Evolutionary conservation across 176 grass and related monocot genomes (phyloP).

Genomic region (Chloris gayana): DNA sequence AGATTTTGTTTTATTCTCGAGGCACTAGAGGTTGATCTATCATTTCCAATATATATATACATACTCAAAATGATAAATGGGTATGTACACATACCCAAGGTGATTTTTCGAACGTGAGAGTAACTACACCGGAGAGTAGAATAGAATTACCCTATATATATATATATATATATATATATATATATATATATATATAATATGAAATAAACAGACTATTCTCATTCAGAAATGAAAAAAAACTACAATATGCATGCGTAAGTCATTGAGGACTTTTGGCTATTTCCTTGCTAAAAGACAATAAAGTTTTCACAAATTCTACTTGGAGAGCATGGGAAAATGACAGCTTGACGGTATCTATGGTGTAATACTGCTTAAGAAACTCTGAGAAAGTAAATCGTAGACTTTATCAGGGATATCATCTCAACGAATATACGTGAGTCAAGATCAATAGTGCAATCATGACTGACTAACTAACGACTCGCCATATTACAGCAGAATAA

Average conservation of each 20-base stretch:
- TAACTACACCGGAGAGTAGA: too few relatives aligned
- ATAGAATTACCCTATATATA: too few relatives aligned
- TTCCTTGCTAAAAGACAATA: neutral
- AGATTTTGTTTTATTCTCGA: neutral
- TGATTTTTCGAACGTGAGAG: too few relatives aligned
- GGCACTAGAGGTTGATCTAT: constrained; percentile 13
- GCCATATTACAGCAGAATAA: constrained; percentile 5
- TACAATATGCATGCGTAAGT: neutral
- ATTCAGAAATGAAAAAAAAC: neutral
- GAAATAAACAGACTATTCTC: neutral
- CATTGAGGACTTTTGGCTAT: neutral
- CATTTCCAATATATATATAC: neutral
- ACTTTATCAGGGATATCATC: constrained; percentile 9
- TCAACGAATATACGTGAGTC: constrained; percentile 24
- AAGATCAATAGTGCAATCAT: constrained; percentile 10
- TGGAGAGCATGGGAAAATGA: constrained; percentile 33
- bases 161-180: neutral
- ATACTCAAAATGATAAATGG: too few relatives aligned
- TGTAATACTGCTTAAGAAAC: constrained; percentile 29
- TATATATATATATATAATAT: neutral
- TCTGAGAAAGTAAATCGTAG: constrained; percentile 30
- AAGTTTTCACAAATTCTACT: constrained; percentile 13
- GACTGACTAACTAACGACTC: neutral
- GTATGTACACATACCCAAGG: too few relatives aligned
- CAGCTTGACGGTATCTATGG: constrained; percentile 14